Evolutionary conservation across 257 asterid genomes (phyloP).

Genomic region (Plantago major): DNA sequence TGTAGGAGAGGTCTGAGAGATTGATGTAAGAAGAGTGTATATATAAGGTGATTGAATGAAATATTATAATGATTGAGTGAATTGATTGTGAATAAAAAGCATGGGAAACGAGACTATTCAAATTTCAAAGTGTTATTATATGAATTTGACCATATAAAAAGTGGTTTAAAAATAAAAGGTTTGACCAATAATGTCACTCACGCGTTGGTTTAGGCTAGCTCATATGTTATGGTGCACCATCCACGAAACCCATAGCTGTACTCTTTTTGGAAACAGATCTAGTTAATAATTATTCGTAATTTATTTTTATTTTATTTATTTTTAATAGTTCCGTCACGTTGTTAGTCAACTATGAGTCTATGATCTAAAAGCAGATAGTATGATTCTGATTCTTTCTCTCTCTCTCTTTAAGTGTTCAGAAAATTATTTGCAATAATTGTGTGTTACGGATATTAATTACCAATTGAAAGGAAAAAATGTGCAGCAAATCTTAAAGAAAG

Average conservation of each 20-base stretch:
- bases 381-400: neutral
- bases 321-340: constrained; percentile 6
- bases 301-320: too few relatives aligned
- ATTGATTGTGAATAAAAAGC: neutral
- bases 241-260: constrained; percentile 18
- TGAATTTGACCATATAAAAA: neutral
- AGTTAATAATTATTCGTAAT: neutral
- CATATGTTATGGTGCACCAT: constrained; percentile 15
- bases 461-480: too few relatives aligned
- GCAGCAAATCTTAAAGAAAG: neutral
- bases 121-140: neutral
- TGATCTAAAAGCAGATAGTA: neutral
- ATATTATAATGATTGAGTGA: neutral
- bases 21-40: neutral
- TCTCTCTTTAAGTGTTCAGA: neutral
- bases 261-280: neutral
- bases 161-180: neutral
- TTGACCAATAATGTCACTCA: constrained; percentile 25
- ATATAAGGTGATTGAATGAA: neutral
- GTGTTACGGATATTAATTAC: too few relatives aligned
- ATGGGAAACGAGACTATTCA: neutral
- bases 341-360: neutral
- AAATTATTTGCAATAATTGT: too few relatives aligned
- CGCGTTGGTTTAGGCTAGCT: constrained; percentile 25
- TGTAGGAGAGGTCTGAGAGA: neutral